A percentile compares a stretch with the other conserved stretches of the same genome.
phyloP scores from a whole-genome alignment of 2,329 filamentous ascomycete genomes.

The Stachybotrys chlorohalonatus region DNA sequence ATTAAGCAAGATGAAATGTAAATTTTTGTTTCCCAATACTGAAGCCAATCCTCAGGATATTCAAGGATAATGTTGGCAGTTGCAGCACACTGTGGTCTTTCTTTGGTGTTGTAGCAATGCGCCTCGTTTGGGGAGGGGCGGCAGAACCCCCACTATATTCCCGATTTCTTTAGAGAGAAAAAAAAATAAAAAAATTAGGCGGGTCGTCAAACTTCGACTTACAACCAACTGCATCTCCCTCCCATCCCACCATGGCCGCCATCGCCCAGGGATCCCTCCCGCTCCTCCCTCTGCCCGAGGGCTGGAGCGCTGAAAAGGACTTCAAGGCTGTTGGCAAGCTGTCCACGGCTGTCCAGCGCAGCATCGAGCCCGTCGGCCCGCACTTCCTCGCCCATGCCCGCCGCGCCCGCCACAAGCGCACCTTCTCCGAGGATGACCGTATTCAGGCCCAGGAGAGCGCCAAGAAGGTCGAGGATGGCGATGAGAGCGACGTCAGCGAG shows the following conservation, averaged over 20 bases:
- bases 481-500: slow-evolving; percentile 87
- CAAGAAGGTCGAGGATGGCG: slow-evolving; percentile 90
- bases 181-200: slow-evolving; percentile 1
- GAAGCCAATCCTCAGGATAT: too few relatives aligned
- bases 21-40: too few relatives aligned
- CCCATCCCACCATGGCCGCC: slow-evolving; percentile 48
- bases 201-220: slow-evolving; percentile 1
- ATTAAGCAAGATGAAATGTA: too few relatives aligned
- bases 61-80: too few relatives aligned
- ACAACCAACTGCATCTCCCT: slow-evolving; percentile 8
- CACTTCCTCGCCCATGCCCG: slow-evolving; percentile 97
- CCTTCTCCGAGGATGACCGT: slow-evolving; percentile 96
- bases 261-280: slow-evolving; percentile 52
- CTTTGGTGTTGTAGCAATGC: not conserved
- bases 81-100: not conserved
- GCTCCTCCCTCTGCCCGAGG: slow-evolving; percentile 67
- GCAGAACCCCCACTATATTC: not conserved
- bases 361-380: slow-evolving; percentile 90
- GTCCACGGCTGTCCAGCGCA: slow-evolving; percentile 70
- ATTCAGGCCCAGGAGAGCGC: slow-evolving; percentile 92
- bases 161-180: not conserved
- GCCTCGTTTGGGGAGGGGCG: not conserved
- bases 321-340: slow-evolving; percentile 78
- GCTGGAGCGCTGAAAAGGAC: slow-evolving; percentile 82
- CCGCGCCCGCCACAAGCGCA: slow-evolving; percentile 90